Percentiles rank a stretch among this genome's conserved stretches.
Conservation (phyloP, 192 early-diverging fungal species). For the Allomyces macrogynus region DNA sequence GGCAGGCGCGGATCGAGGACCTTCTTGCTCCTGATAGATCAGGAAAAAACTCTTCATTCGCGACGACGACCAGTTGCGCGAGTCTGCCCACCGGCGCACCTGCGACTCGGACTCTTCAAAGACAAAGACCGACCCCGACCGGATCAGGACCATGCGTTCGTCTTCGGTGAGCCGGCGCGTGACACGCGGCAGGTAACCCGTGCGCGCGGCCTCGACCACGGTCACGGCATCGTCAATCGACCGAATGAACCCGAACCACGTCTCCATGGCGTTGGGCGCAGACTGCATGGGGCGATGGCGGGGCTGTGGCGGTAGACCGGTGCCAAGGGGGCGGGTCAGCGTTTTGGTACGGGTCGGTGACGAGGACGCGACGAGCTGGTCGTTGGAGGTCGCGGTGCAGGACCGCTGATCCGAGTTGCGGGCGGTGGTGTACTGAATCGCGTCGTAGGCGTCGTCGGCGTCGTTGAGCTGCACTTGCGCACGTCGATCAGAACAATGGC, state of each 20-base stretch:
- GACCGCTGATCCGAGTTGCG: too few relatives aligned
- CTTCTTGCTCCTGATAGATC: background rate
- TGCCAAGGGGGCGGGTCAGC: too few relatives aligned
- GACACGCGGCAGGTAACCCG: conserved; percentile 48
- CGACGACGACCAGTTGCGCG: conserved; percentile 69
- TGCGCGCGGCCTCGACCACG: conserved; percentile 73
- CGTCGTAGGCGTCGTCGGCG: too few relatives aligned
- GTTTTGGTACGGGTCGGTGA: too few relatives aligned
- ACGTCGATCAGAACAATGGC: too few relatives aligned
- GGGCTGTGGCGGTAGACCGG: too few relatives aligned
- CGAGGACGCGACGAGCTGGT: too few relatives aligned
- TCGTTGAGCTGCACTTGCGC: too few relatives aligned
- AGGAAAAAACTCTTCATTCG: conserved; percentile 10
- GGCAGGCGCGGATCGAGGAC: background rate
- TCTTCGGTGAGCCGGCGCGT: conserved; percentile 62
- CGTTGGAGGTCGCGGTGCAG: too few relatives aligned
- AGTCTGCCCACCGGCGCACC: conserved; percentile 89
- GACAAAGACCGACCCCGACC: conserved; percentile 70
- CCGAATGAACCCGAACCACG: conserved; percentile 61
- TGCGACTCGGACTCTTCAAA: conserved; percentile 83
- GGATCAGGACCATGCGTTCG: conserved; percentile 54
- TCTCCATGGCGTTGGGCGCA: background rate
- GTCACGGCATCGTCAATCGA: conserved; percentile 70
- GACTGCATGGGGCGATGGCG: too few relatives aligned
- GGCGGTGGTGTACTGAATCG: too few relatives aligned